Evolutionary conservation across 352 stramenopile genomes (phyloP), one percentile per base, ranked within the genome.

Genomic region (Thraustochytrium sp.): DNA sequence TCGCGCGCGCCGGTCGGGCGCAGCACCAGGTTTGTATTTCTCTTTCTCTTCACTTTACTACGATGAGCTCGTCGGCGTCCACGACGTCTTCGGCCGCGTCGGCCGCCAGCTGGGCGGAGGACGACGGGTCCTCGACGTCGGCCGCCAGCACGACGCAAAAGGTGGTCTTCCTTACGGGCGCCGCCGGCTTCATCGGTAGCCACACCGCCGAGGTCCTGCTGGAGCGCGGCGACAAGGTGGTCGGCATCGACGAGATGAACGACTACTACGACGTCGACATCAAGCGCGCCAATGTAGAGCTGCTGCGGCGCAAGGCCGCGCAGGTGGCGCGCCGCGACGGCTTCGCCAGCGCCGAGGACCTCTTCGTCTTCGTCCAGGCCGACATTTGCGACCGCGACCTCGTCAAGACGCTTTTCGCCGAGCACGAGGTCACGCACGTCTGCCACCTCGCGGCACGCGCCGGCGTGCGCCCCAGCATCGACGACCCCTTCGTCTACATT

Each of bases 211-310:
- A 95, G 82, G 87, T 89, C 40, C 89, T 97, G 40, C 89, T 97
- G 2, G 86, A 89, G 2, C 90, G 93, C 31, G 93, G 92, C 44
- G 92, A 97, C 74, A 87, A 93, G 65, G 96, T 99, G 36, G 92
- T 98, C 1, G 92, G 98, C 62, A 89, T 99, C 31, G 97, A 99
- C 86, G 96, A 99, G 89, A 89, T 99, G 68, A 99, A 99, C 86
- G 94, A 98, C 86, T 99, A 99, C 88, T 99, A 99, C 87, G 95
- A 99, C 86, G 92, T 98, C n/a, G 85, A 87, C 65, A 93, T 98
- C 84, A 99, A 99, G 90, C 90, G 97, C 83, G 89, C 86, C 68
- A 99, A 99, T 88, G 88, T 99, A 3, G 87, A 92, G 74, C 89
- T 91, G 56, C 91, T 98, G 18, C 85, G 88, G 63, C 86, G 16